Percentiles rank a stretch among this genome's conserved stretches.
These are phyloP conservation scores for Craspedostauros australis DNA, from an alignment of 108 stramenopile species.

Conservation along the genomic window DNA sequence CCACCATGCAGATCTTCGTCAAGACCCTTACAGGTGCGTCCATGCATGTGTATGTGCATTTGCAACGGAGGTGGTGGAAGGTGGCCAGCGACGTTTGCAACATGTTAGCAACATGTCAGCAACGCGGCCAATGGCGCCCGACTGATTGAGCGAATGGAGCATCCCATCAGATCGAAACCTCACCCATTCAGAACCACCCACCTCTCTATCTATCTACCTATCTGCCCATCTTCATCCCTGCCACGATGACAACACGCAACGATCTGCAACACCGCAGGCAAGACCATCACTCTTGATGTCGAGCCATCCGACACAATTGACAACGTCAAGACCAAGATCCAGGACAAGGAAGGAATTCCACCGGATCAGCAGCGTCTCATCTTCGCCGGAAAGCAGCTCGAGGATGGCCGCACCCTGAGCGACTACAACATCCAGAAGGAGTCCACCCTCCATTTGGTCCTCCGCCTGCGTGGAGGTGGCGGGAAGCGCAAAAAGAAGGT, in stretches of 20 bases:
- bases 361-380: slow-evolving; percentile 96
- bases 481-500: slow-evolving; percentile 98
- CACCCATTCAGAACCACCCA: no score
- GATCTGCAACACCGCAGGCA: no score
- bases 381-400: slow-evolving; percentile 97
- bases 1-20: slow-evolving; percentile 78
- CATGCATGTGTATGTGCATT: background rate
- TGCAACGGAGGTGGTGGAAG: no score
- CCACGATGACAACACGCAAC: no score
- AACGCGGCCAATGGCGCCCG: no score
- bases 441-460: slow-evolving; percentile 89
- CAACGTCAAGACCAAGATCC: slow-evolving; percentile 94
- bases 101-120: no score
- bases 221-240: no score
- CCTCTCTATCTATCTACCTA: no score
- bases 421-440: slow-evolving; percentile 99
- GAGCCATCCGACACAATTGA: slow-evolving; percentile 96
- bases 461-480: slow-evolving; percentile 90
- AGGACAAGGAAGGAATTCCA: slow-evolving; percentile 96
- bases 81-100: no score
- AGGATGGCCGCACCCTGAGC: slow-evolving; percentile 90
- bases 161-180: background rate
- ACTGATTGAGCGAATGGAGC: background rate
- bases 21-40: slow-evolving; percentile 95
- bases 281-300: slow-evolving; percentile 98